These are phyloP conservation scores for Colletotrichum tamarilloi DNA, from an alignment of 2,329 filamentous ascomycete species.

Conservation along the genomic window DNA sequence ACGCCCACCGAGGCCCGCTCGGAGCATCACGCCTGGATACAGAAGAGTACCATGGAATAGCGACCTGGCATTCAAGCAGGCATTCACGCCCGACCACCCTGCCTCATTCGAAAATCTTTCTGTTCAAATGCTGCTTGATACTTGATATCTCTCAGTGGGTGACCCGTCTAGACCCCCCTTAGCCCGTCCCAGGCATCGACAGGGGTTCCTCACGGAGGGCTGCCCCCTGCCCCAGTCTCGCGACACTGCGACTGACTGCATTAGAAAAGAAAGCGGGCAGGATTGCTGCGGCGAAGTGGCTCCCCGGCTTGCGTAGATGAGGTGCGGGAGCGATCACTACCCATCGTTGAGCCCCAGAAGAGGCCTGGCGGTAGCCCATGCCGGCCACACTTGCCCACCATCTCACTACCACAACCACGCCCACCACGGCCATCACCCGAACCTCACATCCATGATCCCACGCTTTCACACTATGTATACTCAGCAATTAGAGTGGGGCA, in stretches of 20 bases:
- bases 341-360: slow-evolving; percentile 12
- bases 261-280: slow-evolving; percentile 27
- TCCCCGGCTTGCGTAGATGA: slow-evolving; percentile 31
- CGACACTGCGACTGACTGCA: slow-evolving; percentile 24
- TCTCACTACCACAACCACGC: slow-evolving; percentile 11
- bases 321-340: slow-evolving; percentile 30
- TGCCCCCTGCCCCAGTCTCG: slow-evolving; percentile 23
- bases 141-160: background rate
- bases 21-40: background rate
- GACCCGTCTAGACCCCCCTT: slow-evolving; percentile 10
- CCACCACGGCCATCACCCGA: slow-evolving; percentile 21
- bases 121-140: background rate
- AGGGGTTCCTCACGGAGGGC: slow-evolving; percentile 15
- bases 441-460: slow-evolving; percentile 30
- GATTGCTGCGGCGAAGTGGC: slow-evolving; percentile 26
- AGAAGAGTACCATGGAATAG: background rate
- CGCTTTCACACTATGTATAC: background rate
- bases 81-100: background rate
- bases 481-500: background rate
- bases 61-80: background rate
- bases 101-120: slow-evolving; percentile 4
- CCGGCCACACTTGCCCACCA: slow-evolving; percentile 5
- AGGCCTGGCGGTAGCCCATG: background rate
- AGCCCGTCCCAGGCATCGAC: slow-evolving; percentile 11
- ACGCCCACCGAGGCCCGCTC: slow-evolving; percentile 24